Conservation (phyloP, 176 grass and related monocot species). For the Pontederia crassipes region DNA sequence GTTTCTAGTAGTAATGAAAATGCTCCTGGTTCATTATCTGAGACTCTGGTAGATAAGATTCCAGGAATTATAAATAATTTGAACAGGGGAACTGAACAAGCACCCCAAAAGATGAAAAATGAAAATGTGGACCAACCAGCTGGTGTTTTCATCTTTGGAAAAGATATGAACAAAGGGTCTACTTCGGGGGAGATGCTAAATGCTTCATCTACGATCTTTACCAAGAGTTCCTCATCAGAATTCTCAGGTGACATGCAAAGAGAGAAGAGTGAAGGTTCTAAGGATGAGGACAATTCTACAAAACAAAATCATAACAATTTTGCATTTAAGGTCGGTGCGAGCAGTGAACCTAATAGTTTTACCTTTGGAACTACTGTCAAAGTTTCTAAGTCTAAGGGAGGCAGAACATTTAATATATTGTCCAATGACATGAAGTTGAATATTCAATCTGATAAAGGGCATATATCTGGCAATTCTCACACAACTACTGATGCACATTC, state of each 20-base stretch:
- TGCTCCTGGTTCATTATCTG: slow-evolving; percentile 17
- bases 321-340: not conserved
- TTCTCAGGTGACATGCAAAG: slow-evolving; percentile 4
- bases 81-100: slow-evolving; percentile 28
- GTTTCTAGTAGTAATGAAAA: slow-evolving; percentile 24
- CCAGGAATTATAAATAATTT: slow-evolving; percentile 50
- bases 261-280: slow-evolving; percentile 21
- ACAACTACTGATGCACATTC: not conserved
- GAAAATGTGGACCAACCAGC: slow-evolving; percentile 20
- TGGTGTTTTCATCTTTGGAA: slow-evolving; percentile 42
- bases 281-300: slow-evolving; percentile 12
- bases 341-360: slow-evolving; percentile 18
- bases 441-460: slow-evolving; percentile 22
- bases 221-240: slow-evolving; percentile 22
- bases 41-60: slow-evolving; percentile 16
- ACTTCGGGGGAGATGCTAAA: slow-evolving; percentile 31
- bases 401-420: slow-evolving; percentile 29
- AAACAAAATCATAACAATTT: slow-evolving; percentile 14
- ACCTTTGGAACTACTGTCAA: slow-evolving; percentile 22
- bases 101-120: slow-evolving; percentile 28
- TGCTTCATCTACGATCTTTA: slow-evolving; percentile 9
- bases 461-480: slow-evolving; percentile 5
- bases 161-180: slow-evolving; percentile 25
- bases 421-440: slow-evolving; percentile 55
- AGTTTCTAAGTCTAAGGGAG: slow-evolving; percentile 13